Conservation (phyloP, 176 grass and related monocot genomes). For the Elaeis guineensis region DNA sequence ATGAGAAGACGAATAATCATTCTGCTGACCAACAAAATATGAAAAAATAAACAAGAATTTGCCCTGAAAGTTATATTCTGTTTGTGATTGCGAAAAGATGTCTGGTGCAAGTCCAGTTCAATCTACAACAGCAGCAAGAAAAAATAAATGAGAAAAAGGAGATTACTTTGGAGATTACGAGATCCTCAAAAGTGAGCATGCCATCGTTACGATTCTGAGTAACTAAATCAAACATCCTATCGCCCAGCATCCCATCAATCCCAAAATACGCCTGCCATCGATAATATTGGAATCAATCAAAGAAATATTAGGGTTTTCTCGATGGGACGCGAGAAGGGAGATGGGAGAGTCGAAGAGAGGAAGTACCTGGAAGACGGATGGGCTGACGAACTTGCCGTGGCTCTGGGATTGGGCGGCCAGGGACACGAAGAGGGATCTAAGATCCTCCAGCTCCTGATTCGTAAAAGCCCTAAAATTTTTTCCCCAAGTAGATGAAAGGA, state of each 20-base stretch:
- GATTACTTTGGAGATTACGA: constrained; percentile 67
- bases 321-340: too few relatives aligned
- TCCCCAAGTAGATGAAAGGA: too few relatives aligned
- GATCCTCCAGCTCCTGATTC: constrained; percentile 66
- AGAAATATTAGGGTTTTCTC: too few relatives aligned
- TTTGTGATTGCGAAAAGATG: too few relatives aligned
- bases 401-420: constrained; percentile 53
- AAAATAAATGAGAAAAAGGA: neutral
- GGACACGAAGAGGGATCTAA: constrained; percentile 52
- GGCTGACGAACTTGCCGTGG: constrained; percentile 47
- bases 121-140: too few relatives aligned
- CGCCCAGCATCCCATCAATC: constrained; percentile 37
- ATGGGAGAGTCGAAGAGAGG: neutral
- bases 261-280: constrained; percentile 53
- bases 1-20: too few relatives aligned
- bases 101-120: too few relatives aligned
- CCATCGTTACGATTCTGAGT: constrained; percentile 44
- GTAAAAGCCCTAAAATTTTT: constrained; percentile 54
- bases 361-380: constrained; percentile 59
- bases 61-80: too few relatives aligned
- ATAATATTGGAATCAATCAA: too few relatives aligned
- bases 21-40: too few relatives aligned
- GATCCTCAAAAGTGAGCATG: constrained; percentile 56
- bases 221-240: constrained; percentile 68
- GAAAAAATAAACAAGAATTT: too few relatives aligned